A percentile compares a stretch with the other conserved stretches of the same genome.
Evolutionary conservation across 805 yeast species (phyloP).

Genomic region (Hanseniaspora valbyensis): DNA sequence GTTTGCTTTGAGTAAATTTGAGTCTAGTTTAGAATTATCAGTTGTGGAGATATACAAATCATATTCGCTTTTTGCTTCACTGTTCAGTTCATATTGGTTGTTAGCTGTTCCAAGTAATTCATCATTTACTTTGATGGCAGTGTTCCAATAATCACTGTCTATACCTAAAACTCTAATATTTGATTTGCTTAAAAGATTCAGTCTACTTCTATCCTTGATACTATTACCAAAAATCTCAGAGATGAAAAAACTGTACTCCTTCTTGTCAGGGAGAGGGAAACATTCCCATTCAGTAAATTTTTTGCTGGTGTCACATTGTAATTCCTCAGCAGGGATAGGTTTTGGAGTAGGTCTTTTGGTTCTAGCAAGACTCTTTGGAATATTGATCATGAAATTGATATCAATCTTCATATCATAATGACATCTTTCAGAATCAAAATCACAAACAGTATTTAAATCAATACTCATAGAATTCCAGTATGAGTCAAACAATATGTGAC

Average conservation of each 20-base stretch:
- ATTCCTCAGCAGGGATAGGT: constrained; percentile 58
- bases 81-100: constrained; percentile 31
- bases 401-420: constrained; percentile 48
- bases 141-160: constrained; percentile 39
- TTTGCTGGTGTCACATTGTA: constrained; percentile 63
- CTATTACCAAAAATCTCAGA: constrained; percentile 58
- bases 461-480: constrained; percentile 91
- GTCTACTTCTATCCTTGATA: constrained; percentile 42
- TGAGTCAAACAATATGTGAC: constrained; percentile 81
- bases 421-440: constrained; percentile 33
- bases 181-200: constrained; percentile 40
- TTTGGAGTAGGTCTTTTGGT: constrained; percentile 61
- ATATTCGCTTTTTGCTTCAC: constrained; percentile 17
- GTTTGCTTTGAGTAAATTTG: constrained; percentile 26
- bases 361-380: constrained; percentile 55
- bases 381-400: constrained; percentile 62
- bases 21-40: constrained; percentile 25
- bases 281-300: constrained; percentile 55
- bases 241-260: constrained; percentile 41
- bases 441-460: constrained; percentile 55
- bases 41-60: constrained; percentile 27
- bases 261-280: constrained; percentile 56
- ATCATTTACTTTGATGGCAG: constrained; percentile 27
- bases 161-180: constrained; percentile 37
- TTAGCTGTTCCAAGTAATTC: constrained; percentile 26